A percentile compares a stretch with the other conserved stretches of the same genome.
phyloP scores from a whole-genome alignment of 176 grass and related monocot species.

The Triticum dicoccoides region DNA sequence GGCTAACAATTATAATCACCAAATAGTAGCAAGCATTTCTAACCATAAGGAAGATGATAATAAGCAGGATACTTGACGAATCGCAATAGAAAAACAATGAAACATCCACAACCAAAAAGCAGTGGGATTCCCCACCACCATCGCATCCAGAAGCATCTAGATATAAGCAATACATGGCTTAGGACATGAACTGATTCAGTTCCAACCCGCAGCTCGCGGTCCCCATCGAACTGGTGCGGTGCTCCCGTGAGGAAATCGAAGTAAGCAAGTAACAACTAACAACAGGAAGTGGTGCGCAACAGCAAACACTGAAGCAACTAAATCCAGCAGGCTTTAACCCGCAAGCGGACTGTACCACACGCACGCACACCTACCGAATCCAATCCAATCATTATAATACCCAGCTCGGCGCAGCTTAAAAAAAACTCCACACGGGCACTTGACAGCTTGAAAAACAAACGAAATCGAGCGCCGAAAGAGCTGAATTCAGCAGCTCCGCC shows the following conservation, averaged over 20 bases:
- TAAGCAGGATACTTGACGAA: not conserved
- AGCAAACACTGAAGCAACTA: not conserved
- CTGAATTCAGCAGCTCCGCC: slow-evolving; percentile 10
- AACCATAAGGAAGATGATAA: not conserved
- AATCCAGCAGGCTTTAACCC: not conserved
- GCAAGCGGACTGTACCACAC: not conserved
- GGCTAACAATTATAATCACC: not conserved
- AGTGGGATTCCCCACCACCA: not conserved
- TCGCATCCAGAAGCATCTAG: not conserved
- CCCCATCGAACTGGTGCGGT: not conserved
- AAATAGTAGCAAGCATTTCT: not conserved
- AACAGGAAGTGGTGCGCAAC: not conserved
- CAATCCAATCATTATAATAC: slow-evolving; percentile 19
- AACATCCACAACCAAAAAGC: not conserved
- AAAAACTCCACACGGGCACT: not conserved
- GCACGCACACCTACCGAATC: slow-evolving; percentile 6
- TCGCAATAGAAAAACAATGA: not conserved
- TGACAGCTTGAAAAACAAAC: not conserved
- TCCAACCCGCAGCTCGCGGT: not conserved
- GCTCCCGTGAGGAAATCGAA: not conserved
- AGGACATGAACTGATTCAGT: not conserved
- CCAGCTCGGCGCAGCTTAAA: not conserved
- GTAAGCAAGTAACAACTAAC: not conserved
- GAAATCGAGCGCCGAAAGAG: slow-evolving; percentile 18
- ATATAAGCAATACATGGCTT: not conserved